Conservation (phyloP, 2,329 filamentous ascomycete species). For the Colletotrichum salicis region DNA sequence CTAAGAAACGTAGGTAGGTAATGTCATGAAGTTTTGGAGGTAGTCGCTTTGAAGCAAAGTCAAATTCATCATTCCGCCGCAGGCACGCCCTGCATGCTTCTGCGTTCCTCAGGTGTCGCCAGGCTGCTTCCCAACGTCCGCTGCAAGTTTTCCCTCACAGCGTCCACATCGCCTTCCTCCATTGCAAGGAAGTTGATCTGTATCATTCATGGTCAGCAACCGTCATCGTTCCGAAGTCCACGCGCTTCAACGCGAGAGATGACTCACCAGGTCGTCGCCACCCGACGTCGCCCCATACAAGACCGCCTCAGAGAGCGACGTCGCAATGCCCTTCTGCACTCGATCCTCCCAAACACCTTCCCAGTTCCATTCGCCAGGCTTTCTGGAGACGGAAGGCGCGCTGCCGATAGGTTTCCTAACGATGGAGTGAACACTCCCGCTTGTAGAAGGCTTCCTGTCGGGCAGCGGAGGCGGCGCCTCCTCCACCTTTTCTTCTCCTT, state of each 20-base stretch:
- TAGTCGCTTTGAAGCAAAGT: constrained; percentile 25
- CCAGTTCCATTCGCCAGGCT: constrained; percentile 95
- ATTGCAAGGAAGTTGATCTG: constrained; percentile 75
- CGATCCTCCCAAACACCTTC: constrained; percentile 95
- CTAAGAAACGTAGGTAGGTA: neutral
- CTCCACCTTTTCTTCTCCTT: constrained; percentile 38
- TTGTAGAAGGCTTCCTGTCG: constrained; percentile 1
- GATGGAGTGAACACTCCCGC: constrained; percentile 24
- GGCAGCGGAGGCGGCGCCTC: constrained; percentile 1
- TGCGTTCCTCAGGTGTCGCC: constrained; percentile 36
- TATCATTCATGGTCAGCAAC: constrained; percentile 17
- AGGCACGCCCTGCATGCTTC: constrained; percentile 30
- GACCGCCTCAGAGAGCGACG: constrained; percentile 81
- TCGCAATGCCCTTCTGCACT: constrained; percentile 80
- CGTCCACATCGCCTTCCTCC: constrained; percentile 68
- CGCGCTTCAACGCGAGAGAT: too few species aligned
- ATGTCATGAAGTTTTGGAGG: constrained; percentile 27
- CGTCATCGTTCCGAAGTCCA: neutral
- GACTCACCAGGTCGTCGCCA: constrained; percentile 43
- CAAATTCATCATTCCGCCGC: constrained; percentile 19
- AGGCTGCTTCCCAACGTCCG: constrained; percentile 55
- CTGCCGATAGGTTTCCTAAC: constrained; percentile 32
- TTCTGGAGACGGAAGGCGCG: constrained; percentile 47
- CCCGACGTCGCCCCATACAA: constrained; percentile 73
- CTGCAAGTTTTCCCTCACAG: constrained; percentile 67